Percentiles rank a stretch among this genome's conserved stretches.
Conservation (phyloP, 2,329 filamentous ascomycete species). For the Hypoxylon rubiginosum region DNA sequence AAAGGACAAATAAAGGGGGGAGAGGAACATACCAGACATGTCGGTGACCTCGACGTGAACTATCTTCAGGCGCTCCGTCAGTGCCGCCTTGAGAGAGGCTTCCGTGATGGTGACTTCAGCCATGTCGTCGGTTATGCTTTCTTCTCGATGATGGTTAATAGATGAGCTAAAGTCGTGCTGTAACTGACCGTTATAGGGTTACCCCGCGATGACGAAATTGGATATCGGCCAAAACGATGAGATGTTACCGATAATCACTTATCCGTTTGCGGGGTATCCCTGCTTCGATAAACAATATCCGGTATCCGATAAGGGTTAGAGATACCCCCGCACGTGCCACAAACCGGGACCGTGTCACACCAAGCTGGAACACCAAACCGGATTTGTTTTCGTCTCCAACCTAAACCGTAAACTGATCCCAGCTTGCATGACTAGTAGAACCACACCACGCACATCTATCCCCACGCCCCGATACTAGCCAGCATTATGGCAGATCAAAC, state of each 20-base stretch:
- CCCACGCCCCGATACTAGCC: too few relatives aligned
- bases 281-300: too few relatives aligned
- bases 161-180: background rate
- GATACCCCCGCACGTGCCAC: too few relatives aligned
- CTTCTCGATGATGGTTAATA: background rate
- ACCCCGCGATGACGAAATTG: constrained; percentile 41
- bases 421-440: too few relatives aligned
- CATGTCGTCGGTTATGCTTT: constrained; percentile 54
- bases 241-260: constrained; percentile 16
- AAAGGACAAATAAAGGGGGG: constrained; percentile 8
- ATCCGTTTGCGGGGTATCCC: too few relatives aligned
- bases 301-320: too few relatives aligned
- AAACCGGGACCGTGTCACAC: too few relatives aligned
- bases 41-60: constrained; percentile 89
- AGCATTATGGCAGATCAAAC: too few relatives aligned
- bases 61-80: constrained; percentile 78
- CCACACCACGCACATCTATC: too few relatives aligned
- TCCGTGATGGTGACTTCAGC: constrained; percentile 77
- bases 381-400: too few relatives aligned
- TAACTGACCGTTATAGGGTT: background rate
- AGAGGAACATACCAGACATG: constrained; percentile 79
- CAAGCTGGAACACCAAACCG: too few relatives aligned
- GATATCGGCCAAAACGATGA: constrained; percentile 8
- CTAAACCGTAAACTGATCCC: too few relatives aligned
- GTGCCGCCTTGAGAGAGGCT: constrained; percentile 75